Base-by-base conservation (phyloP, 2,329 filamentous ascomycete species). In the Fusarium pilosicola region DNA sequence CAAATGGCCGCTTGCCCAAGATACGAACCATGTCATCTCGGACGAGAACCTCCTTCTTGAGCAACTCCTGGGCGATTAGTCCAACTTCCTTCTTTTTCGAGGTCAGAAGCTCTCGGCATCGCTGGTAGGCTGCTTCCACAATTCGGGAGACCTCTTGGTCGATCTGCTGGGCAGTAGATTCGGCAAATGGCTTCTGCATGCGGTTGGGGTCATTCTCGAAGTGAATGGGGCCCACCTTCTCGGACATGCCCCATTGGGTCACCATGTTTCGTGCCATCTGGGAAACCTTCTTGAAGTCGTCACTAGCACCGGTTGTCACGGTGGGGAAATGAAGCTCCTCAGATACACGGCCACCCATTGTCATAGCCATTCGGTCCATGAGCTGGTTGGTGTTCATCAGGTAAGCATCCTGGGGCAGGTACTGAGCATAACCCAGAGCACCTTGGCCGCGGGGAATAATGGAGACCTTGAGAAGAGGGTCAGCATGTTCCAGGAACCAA, bases 331-430 rank as follows among this genome's bases (percentile, higher is more conserved):
- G 96, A 13, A 99, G 86, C 83, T 99, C 96, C 84, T 99, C 96
- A 26, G 93, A 96, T 30, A 99, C 93, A 74, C 96, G 94, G 4
- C 96, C 96, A 77, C 95, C 96, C 62, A 99, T 91, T 6, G 96
- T 98, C 96, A 99, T 99, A 74, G 96, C 96, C 96, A 99, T 99
- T 77, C 96, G 95, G 83, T 99, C 96, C 94, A 98, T 97, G 46
- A 99, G 88, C 84, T 99, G 96, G 81, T 95, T 92, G 73, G 94
- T 92, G 80, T 93, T 97, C 95, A 99, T 96, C 73, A 99, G 89
- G 82, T 98, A 98, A 14, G 94, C 94, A 80, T 99, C 96, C 28
- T 92, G 88, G 2, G 96, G 96, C n/a, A 99, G 89, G 82, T 98
- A 98, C 83, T 99, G 96, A 4, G 96, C 96, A 81, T 99, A 99